Percentiles rank a stretch among this genome's conserved stretches.
phyloP scores from a whole-genome alignment of 257 asterid species.

The Gentiana dahurica region DNA sequence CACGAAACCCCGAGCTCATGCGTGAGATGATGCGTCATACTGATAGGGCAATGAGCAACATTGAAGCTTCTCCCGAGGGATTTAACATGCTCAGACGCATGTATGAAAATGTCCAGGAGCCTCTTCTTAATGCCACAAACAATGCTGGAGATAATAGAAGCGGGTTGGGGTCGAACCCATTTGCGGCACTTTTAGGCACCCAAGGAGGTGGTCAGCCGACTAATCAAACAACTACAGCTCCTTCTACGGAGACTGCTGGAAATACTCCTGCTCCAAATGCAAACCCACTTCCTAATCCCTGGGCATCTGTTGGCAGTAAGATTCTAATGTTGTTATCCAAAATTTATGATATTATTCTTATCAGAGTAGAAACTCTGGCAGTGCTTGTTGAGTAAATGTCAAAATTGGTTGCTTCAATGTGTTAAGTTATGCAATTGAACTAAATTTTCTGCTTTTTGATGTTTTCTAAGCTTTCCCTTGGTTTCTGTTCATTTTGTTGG shows the following conservation, averaged over 20 bases:
- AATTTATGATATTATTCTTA: no score
- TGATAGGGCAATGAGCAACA: slow-evolving; percentile 58
- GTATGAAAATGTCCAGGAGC: slow-evolving; percentile 60
- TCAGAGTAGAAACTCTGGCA: no score
- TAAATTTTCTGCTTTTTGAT: no score
- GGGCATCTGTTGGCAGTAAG: slow-evolving; percentile 44
- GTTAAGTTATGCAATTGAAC: no score
- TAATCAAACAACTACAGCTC: slow-evolving; percentile 21
- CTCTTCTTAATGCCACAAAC: slow-evolving; percentile 47
- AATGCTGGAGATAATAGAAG: slow-evolving; percentile 34
- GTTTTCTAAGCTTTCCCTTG: no score
- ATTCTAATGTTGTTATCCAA: not conserved
- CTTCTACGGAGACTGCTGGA: slow-evolving; percentile 19
- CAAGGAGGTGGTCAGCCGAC: slow-evolving; percentile 30
- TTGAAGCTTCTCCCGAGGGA: slow-evolving; percentile 58
- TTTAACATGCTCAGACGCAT: slow-evolving; percentile 58
- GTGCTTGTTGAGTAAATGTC: not conserved
- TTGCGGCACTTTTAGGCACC: slow-evolving; percentile 35
- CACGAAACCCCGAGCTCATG: slow-evolving; percentile 57
- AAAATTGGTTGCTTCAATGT: not conserved
- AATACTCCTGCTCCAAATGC: slow-evolving; percentile 47
- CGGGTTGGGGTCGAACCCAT: slow-evolving; percentile 37
- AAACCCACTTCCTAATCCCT: slow-evolving; percentile 58
- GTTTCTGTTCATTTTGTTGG: no score
- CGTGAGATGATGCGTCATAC: slow-evolving; percentile 64